Evolutionary conservation across 306 rosid genomes (phyloP), one percentile per base, ranked within the genome.

Genomic region (Sicyos baderoa): DNA sequence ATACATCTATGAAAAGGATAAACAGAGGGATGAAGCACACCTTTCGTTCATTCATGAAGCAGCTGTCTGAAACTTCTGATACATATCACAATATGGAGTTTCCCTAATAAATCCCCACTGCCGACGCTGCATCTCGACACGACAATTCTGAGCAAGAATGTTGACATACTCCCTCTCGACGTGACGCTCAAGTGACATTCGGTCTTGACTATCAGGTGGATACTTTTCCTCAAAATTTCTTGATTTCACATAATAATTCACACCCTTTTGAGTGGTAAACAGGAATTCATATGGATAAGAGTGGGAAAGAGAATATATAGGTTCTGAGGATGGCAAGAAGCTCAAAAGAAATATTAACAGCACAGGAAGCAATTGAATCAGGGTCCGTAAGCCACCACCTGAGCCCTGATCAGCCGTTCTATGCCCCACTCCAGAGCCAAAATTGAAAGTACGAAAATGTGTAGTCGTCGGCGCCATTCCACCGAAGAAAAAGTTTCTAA

Each of bases 401-500:
- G 97, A 86, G 0, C 87, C 89, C 48, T 80, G 81, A 5, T 85
- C 89, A 52, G 75, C 87, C 6, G 68, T 82, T 73, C 96, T 78
- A 2, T 70, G 84, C 50, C 60, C 86, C 97, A 76, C 83, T 73
- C 92, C 91, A 0, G 79, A 57, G 42, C 95, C 93, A 70, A 86
- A 93, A 75, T 85, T 93, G 76, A 89, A 93, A 47, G 95, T 94
- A 14, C 92, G 82, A 54, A 87, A 89, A 60, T 81, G 79, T 4
- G 91, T 77, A 0, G 89, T 78, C 0, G 98, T 79, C 2, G 86
- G 98, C 7, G 93, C 88, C 96, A 92, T 92, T 55, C 95, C 95
- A 37, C 96, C 95, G 23, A 86, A 92, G 86, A 91, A 91, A 80
- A 92, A 92, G 74, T 87, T 92, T 79, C 98, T 84, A 51, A 92